Conservation (phyloP, 176 grass and related monocot genomes). For the Eremochloa ophiuroides region DNA sequence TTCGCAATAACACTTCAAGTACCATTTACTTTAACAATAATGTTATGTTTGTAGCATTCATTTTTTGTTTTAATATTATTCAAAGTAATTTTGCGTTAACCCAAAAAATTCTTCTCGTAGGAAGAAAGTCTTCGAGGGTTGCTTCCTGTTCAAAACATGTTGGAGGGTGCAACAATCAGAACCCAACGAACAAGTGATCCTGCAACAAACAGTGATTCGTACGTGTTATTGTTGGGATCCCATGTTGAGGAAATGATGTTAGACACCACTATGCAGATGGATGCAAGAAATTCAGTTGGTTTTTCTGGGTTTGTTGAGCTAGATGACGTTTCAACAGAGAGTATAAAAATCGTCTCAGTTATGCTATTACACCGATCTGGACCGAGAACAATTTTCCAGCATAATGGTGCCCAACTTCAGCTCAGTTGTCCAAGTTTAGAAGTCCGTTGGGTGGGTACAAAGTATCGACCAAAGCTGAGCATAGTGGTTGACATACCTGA, state of each 20-base stretch:
- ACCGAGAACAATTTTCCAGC: conserved; percentile 30
- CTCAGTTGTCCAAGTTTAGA: conserved; percentile 47
- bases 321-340: conserved; percentile 45
- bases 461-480: conserved; percentile 60
- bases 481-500: conserved; percentile 58
- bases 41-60: conserved; percentile 9
- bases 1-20: neutral
- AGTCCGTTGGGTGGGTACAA: conserved; percentile 47
- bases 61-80: neutral
- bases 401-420: conserved; percentile 50
- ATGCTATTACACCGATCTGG: conserved; percentile 32
- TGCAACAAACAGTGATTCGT: conserved; percentile 7
- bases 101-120: conserved; percentile 33
- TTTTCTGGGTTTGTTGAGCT: conserved; percentile 58
- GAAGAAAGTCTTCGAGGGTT: conserved; percentile 72
- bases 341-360: conserved; percentile 48
- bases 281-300: conserved; percentile 29
- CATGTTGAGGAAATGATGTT: conserved; percentile 58
- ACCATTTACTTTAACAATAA: neutral
- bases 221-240: conserved; percentile 29
- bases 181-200: conserved; percentile 12
- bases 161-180: conserved; percentile 45
- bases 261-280: conserved; percentile 31
- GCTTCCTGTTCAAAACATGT: conserved; percentile 38
- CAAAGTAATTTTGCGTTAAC: neutral